Conservation (phyloP, 768 basidiomycete genomes). For the Boletus fagicola region DNA sequence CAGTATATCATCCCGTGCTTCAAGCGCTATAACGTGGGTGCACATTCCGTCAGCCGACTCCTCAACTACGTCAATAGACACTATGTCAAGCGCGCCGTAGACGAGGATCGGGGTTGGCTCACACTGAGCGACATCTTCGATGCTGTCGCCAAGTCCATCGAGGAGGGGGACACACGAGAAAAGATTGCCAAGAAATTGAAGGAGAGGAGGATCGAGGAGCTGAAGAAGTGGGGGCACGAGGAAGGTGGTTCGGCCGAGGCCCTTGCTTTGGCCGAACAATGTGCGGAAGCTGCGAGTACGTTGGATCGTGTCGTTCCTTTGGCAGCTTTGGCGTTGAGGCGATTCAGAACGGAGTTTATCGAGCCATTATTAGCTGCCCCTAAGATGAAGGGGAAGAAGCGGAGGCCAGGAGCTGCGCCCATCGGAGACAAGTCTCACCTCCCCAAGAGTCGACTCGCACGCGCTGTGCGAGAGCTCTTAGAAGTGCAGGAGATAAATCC, state of each 20-base stretch:
- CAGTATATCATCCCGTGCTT: conserved; percentile 72
- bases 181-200: conserved; percentile 55
- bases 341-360: conserved; percentile 70
- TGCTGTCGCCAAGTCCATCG: conserved; percentile 52
- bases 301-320: conserved; percentile 65
- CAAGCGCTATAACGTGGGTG: conserved; percentile 66
- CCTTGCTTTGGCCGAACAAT: conserved; percentile 59
- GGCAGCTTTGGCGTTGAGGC: conserved; percentile 61
- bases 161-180: conserved; percentile 55
- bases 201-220: conserved; percentile 59
- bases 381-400: conserved; percentile 52
- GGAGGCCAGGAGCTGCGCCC: conserved; percentile 48
- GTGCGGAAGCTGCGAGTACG: conserved; percentile 72
- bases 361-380: conserved; percentile 68
- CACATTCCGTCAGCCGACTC: conserved; percentile 65
- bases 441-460: conserved; percentile 67
- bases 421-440: conserved; percentile 36
- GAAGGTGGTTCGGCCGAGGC: conserved; percentile 48
- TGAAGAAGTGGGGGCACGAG: conserved; percentile 69
- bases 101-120: conserved; percentile 80
- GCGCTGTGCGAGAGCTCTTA: conserved; percentile 63
- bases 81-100: conserved; percentile 72
- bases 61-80: conserved; percentile 72
- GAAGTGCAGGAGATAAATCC: conserved; percentile 49
- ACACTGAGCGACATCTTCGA: conserved; percentile 64